Conservation (phyloP, 345 rosid genomes). For the Rhizophora mangle region DNA sequence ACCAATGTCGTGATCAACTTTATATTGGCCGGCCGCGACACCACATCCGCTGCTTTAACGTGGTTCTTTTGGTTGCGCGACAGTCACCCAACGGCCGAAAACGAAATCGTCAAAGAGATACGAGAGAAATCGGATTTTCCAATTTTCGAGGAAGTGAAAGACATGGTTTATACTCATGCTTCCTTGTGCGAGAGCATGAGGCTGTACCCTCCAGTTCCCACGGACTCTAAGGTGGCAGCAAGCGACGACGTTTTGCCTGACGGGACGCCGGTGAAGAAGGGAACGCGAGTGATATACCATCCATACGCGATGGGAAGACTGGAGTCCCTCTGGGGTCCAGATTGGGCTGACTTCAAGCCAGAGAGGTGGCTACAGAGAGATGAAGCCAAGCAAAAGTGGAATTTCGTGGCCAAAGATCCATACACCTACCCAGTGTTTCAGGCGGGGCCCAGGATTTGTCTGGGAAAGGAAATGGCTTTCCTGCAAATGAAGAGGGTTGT, state of each 20-base stretch:
- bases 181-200: constrained; percentile 52
- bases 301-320: constrained; percentile 36
- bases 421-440: constrained; percentile 30
- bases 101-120: constrained; percentile 42
- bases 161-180: constrained; percentile 40
- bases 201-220: constrained; percentile 61
- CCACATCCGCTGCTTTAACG: constrained; percentile 70
- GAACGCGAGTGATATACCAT: constrained; percentile 35
- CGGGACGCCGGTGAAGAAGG: constrained; percentile 50
- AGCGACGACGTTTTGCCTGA: constrained; percentile 38
- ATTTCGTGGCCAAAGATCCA: constrained; percentile 28
- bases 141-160: constrained; percentile 27
- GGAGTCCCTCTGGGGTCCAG: constrained; percentile 25
- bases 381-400: constrained; percentile 19
- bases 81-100: constrained; percentile 36
- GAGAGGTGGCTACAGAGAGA: constrained; percentile 34
- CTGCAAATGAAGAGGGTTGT: constrained; percentile 33
- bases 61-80: constrained; percentile 72
- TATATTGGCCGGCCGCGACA: constrained; percentile 62
- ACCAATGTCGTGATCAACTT: constrained; percentile 58
- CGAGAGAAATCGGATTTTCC: constrained; percentile 18
- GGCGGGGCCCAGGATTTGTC: constrained; percentile 30
- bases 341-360: constrained; percentile 27
- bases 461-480: constrained; percentile 35
- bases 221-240: constrained; percentile 35